A percentile compares a stretch with the other conserved stretches of the same genome.
These are phyloP conservation scores for Corniculantispora saksenae DNA, from an alignment of 2,329 filamentous ascomycete genomes.

Conservation along the genomic window DNA sequence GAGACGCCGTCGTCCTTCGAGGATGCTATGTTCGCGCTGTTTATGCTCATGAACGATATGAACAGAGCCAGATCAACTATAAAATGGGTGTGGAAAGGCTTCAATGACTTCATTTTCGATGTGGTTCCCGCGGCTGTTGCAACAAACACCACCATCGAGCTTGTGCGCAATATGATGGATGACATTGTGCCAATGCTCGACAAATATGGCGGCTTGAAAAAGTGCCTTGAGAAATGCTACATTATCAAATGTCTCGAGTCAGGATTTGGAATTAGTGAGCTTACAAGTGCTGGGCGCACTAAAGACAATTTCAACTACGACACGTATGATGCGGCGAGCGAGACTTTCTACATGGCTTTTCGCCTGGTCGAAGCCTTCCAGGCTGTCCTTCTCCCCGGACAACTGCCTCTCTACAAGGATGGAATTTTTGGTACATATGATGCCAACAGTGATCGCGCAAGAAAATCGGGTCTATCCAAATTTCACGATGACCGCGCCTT, in stretches of 20 bases:
- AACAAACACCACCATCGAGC: slow-evolving; percentile 33
- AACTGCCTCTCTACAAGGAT: slow-evolving; percentile 24
- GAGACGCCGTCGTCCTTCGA: not conserved
- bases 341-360: slow-evolving; percentile 26
- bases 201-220: not conserved
- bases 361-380: slow-evolving; percentile 27
- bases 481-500: slow-evolving; percentile 38
- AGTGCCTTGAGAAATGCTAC: not conserved
- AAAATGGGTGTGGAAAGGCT: slow-evolving; percentile 29
- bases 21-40: not conserved
- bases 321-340: slow-evolving; percentile 30
- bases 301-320: slow-evolving; percentile 27
- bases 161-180: slow-evolving; percentile 26
- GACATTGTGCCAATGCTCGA: not conserved
- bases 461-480: slow-evolving; percentile 31
- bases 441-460: slow-evolving; percentile 29
- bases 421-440: slow-evolving; percentile 33
- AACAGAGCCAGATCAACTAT: not conserved
- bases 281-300: too few relatives aligned
- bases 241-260: not conserved
- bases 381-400: slow-evolving; percentile 24
- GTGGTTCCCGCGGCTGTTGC: slow-evolving; percentile 34
- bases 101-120: slow-evolving; percentile 30
- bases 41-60: not conserved
- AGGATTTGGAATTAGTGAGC: not conserved